Evolutionary conservation across 1,284 basidiomycete species (phyloP), one percentile per base, ranked within the genome.

Genomic region (Irpex sp.): DNA sequence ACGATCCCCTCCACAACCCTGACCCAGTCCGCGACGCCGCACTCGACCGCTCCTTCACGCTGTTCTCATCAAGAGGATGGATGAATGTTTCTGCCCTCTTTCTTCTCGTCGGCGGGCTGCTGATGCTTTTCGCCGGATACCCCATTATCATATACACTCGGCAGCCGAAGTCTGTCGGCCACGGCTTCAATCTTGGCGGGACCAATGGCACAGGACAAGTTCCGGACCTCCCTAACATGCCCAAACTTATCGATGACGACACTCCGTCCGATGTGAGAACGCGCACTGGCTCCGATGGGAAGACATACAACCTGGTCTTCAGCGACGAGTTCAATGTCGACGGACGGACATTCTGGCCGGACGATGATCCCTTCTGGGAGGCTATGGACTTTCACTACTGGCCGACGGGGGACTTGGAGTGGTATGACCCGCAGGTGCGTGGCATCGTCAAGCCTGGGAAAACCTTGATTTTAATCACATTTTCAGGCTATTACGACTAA

Each of bases 241-340:
- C 85, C 0, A 71, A 66, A 1, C 75, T 88, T 36, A 83, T 95
- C 66, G 94, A 96, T 72, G 60, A 72, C 2, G 87, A 88, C 37
- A 95, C 92, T 0, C 90, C 89, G 2, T 63, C 74, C 17, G 77
- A 78, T 33, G 92, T 79, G 5, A 73, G 74, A 65, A 76, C 71
- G 57, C 73, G 61, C 43, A 69, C 76, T 4, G 90, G 88, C 19
- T 77, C 84, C 6, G 92, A 95, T 68, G 92, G 92, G 3, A 79
- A 86, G 60, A 75, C 80, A n/a, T 95, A 93, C 76, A 81, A 89
- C 65, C 84, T 98, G 36, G 89, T 95, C 1, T 96, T 95, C 74
- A 94, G 90, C 62, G 96, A 98, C 75, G 96, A 98, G 76, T 97
- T 97, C 75, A 88, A 96, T 58, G 77, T 71, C 5, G 87, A 90